A percentile compares a stretch with the other conserved stretches of the same genome.
Conservation (phyloP, 2,329 filamentous ascomycete species). For the Pseudogymnoascus sp. region DNA sequence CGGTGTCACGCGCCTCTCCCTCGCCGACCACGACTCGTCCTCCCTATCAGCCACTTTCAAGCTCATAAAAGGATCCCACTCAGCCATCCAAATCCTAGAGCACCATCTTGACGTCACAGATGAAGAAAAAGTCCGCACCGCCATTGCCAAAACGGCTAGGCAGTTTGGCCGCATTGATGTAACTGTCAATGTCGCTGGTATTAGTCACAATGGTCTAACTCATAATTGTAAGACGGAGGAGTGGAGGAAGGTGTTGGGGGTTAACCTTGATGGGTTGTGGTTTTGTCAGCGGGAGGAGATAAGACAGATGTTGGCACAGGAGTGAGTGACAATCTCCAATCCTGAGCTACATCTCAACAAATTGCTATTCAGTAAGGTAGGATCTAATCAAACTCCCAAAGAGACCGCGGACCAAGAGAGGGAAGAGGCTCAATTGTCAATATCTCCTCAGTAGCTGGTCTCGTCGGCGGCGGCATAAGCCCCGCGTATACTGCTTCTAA, state of each 20-base stretch:
- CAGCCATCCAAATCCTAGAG: slow-evolving; percentile 33
- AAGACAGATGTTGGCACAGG: slow-evolving; percentile 41
- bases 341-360: not conserved
- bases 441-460: slow-evolving; percentile 42
- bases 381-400: slow-evolving; percentile 10
- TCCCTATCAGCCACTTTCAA: slow-evolving; percentile 27
- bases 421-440: slow-evolving; percentile 47
- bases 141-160: slow-evolving; percentile 33
- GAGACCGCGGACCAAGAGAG: slow-evolving; percentile 30
- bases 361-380: not conserved
- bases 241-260: slow-evolving; percentile 41
- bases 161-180: slow-evolving; percentile 46
- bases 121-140: slow-evolving; percentile 34
- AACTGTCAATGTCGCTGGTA: slow-evolving; percentile 47
- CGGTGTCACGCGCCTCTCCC: slow-evolving; percentile 38
- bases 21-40: slow-evolving; percentile 36
- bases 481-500: slow-evolving; percentile 41
- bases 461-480: slow-evolving; percentile 30
- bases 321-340: slow-evolving; percentile 23
- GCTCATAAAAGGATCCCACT: slow-evolving; percentile 30
- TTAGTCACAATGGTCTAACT: slow-evolving; percentile 34
- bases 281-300: slow-evolving; percentile 47
- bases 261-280: slow-evolving; percentile 50
- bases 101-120: slow-evolving; percentile 39
- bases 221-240: slow-evolving; percentile 38